Conservation (phyloP, 2,329 filamentous ascomycete genomes). For the Penicillium sp. region DNA sequence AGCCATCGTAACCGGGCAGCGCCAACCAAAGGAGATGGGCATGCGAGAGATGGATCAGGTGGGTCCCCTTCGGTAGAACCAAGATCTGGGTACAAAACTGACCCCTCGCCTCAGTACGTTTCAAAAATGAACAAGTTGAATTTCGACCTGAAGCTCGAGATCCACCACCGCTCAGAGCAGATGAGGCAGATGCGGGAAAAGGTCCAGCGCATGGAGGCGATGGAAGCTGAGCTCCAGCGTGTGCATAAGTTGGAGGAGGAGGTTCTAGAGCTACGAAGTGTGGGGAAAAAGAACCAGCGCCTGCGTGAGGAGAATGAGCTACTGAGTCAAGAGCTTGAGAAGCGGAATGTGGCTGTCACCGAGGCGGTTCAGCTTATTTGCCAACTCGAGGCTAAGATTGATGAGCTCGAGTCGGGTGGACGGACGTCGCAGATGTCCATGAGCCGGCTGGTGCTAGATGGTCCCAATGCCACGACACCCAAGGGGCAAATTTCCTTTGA, state of each 20-base stretch:
- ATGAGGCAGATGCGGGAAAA: conserved; percentile 47
- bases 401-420: conserved; percentile 37
- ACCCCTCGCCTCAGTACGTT: conserved; percentile 44
- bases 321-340: conserved; percentile 46
- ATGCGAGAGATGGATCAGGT: conserved; percentile 52
- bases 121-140: conserved; percentile 53
- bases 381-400: conserved; percentile 49
- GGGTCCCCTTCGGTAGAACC: conserved; percentile 19
- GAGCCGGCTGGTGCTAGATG: conserved; percentile 36
- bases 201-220: conserved; percentile 42
- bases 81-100: conserved; percentile 15
- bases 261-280: conserved; percentile 45
- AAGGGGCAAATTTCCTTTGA: conserved; percentile 38
- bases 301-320: conserved; percentile 47
- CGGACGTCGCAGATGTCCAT: conserved; percentile 35
- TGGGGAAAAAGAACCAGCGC: conserved; percentile 44
- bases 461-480: conserved; percentile 37
- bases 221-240: conserved; percentile 44
- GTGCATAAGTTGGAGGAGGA: conserved; percentile 48
- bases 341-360: conserved; percentile 49
- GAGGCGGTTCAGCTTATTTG: conserved; percentile 54
- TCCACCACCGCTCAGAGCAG: conserved; percentile 50
- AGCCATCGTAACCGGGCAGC: conserved; percentile 38
- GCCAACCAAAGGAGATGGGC: conserved; percentile 49
- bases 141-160: conserved; percentile 52